Evolutionary conservation across 129 eudicot genomes (phyloP).

Genomic region (Flaveria brownii): DNA sequence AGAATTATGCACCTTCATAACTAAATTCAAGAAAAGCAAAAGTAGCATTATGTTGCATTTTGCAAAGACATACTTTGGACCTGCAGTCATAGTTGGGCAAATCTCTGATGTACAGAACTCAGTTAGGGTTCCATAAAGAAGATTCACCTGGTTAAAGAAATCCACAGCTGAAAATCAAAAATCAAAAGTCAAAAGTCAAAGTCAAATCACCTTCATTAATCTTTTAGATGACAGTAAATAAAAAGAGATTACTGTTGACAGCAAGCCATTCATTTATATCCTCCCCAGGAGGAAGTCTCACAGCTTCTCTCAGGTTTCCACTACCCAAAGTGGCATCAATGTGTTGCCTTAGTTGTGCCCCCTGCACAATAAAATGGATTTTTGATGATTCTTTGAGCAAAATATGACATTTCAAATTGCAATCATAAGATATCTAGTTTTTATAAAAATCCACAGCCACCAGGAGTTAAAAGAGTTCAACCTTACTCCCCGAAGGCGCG

Average conservation of each 20-base stretch:
- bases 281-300: constrained; percentile 94
- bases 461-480: constrained; percentile 24
- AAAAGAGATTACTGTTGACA: constrained; percentile 68
- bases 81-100: constrained; percentile 97
- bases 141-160: constrained; percentile 96
- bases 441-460: not conserved
- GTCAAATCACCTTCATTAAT: constrained; percentile 23
- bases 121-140: constrained; percentile 90
- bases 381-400: not conserved
- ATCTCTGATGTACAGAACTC: constrained; percentile 95
- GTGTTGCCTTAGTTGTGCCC: constrained; percentile 91
- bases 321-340: constrained; percentile 96
- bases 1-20: constrained; percentile 10
- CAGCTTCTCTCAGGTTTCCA: constrained; percentile 96
- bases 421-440: not conserved
- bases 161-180: constrained; percentile 79
- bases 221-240: not conserved
- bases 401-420: not conserved
- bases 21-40: not conserved
- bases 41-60: not conserved
- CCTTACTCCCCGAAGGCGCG: constrained; percentile 99
- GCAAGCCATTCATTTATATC: constrained; percentile 99
- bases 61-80: constrained; percentile 74
- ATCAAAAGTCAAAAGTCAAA: constrained; percentile 19
- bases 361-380: constrained; percentile 42